Base-by-base conservation (phyloP, 352 stramenopile species). In the Phytophthora meadii region DNA sequence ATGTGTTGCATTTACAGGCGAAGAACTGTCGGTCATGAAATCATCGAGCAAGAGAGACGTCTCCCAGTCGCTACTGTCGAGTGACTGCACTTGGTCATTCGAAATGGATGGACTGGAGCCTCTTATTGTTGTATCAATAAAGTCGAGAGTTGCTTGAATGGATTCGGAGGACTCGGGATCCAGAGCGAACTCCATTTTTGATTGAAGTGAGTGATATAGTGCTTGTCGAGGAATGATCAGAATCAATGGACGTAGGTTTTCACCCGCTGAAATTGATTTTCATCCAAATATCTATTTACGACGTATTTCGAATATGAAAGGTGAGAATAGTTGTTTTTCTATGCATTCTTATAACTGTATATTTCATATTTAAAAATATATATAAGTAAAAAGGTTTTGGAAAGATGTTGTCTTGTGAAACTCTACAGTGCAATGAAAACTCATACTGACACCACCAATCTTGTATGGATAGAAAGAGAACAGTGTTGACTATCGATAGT, bases 121-220 rank as follows among this genome's bases (percentile, higher is more conserved):
- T 2, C n/a, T 22, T 9, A 65, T n/a, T 5, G 55, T 54, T 10
- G 64, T 52, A 47, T 73, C 65, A 32, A 69, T 54, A 27, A 61
- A 73, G 7, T 60, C 53, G 1, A 73, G 22, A 2, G 65, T 56
- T n/a, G 30, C 59, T 39, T 73, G 44, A 17, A 73, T 39, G 15
- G 65, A 49, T 32, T 73, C 65, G 46, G 47, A 19, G 3, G 65
- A 60, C 27, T 73, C 58, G 15, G 37, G 10, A 15, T 68, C 51
- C 32, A 69, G 41, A 14, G 37, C 45, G 40, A 73, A 69, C 15
- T 49, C 41, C 49, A 63, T 68, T 11, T 9, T 19, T 2, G 49
- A 25, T 22, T 22, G 22, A 22, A 22, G 27, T 49, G 40, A 54
- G 6, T 12, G 22, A 1, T 30, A 22, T 19, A 9, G 19, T 36